Conservation (phyloP, 2,329 filamentous ascomycete genomes). For the Fusarium piperis region DNA sequence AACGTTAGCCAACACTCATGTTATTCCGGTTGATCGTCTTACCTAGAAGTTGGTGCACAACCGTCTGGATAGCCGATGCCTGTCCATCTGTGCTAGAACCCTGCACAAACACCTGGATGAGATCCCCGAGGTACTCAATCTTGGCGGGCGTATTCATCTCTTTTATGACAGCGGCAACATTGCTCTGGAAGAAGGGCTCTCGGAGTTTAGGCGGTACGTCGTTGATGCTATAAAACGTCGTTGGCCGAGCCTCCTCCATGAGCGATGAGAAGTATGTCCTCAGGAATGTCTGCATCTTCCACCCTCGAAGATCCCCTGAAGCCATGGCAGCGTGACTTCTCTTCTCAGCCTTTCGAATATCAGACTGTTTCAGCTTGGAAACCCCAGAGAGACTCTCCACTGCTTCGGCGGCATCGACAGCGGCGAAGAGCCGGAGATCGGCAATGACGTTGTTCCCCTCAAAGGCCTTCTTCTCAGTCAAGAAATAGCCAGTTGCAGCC, state of each 20-base stretch:
- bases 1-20: conserved; percentile 15
- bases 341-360: conserved; percentile 50
- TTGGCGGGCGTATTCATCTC: conserved; percentile 46
- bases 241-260: conserved; percentile 47
- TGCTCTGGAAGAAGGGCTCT: conserved; percentile 46
- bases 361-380: conserved; percentile 43
- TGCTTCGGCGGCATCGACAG: conserved; percentile 45
- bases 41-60: conserved; percentile 54
- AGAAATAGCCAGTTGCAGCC: conserved; percentile 39
- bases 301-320: conserved; percentile 52
- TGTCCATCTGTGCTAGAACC: conserved; percentile 51
- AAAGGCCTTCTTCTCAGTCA: conserved; percentile 45
- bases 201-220: conserved; percentile 43
- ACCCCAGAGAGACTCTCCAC: conserved; percentile 34
- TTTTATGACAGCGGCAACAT: conserved; percentile 46
- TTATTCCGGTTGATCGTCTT: conserved; percentile 17
- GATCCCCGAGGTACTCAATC: conserved; percentile 51
- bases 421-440: conserved; percentile 46
- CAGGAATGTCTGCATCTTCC: conserved; percentile 58
- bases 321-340: conserved; percentile 47
- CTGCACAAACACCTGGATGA: conserved; percentile 47
- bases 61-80: conserved; percentile 55
- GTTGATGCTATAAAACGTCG: conserved; percentile 45
- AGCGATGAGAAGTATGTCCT: conserved; percentile 48
- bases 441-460: conserved; percentile 31